A percentile compares a stretch with the other conserved stretches of the same genome.
These are phyloP conservation scores for Chloropicon primus DNA, from an alignment of 139 green algal genomes.

Conservation along the genomic window DNA sequence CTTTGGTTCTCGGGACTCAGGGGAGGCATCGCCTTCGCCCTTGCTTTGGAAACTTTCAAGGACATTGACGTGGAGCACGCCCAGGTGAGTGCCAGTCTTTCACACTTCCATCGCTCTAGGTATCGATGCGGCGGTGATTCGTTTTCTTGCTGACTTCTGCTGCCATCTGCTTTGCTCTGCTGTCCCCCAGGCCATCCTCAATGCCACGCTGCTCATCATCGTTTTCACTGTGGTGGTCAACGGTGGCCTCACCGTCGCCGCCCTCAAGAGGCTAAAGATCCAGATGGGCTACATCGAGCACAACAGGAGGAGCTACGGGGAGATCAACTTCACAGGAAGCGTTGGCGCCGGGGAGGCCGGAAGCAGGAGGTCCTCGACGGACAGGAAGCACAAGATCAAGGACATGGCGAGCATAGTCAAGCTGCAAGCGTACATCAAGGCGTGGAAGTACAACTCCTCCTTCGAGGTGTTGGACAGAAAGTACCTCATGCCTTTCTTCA, in stretches of 20 bases:
- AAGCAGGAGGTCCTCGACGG: background rate
- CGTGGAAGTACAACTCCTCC: background rate
- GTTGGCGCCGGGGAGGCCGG: background rate
- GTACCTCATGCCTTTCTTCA: constrained; percentile 5
- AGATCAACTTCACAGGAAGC: background rate
- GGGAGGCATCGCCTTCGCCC: constrained; percentile 26
- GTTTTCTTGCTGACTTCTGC: too few species aligned
- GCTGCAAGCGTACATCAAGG: background rate
- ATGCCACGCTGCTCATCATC: constrained; percentile 10
- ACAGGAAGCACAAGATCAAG: background rate
- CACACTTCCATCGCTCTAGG: background rate
- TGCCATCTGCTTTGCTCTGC: too few species aligned
- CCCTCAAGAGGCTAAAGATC: constrained; percentile 4
- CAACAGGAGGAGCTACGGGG: background rate
- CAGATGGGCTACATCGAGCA: background rate
- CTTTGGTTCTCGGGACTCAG: constrained; percentile 17
- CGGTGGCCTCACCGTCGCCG: constrained; percentile 6
- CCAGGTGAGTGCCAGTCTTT: background rate
- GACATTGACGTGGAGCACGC: background rate
- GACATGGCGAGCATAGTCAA: background rate
- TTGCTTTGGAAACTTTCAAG: constrained; percentile 12
- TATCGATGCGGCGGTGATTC: too few species aligned
- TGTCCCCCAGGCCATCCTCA: constrained; percentile 4
- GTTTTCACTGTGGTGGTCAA: constrained; percentile 16
- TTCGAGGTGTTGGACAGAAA: constrained; percentile 2